Evolutionary conservation across 495 filamentous ascomycete species (phyloP).

Genomic region (Xylaria flabelliformis): DNA sequence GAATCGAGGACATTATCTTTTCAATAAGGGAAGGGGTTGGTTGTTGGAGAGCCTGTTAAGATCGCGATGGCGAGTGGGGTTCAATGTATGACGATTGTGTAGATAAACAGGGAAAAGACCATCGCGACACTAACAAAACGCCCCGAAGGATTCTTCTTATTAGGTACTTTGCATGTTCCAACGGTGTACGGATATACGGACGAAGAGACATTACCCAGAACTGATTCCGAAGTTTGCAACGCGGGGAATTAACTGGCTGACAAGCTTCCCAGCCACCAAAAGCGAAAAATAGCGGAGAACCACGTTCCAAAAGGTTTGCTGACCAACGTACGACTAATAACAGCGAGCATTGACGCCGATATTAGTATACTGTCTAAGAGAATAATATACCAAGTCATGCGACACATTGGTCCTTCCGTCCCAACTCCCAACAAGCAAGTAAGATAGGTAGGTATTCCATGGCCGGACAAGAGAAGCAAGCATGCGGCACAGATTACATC

Average conservation of each 20-base stretch:
- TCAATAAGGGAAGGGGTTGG: neutral
- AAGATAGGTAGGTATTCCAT: slow-evolving; percentile 4
- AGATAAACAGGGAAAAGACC: neutral
- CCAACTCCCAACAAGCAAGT: slow-evolving; percentile 6
- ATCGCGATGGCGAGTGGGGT: slow-evolving; percentile 19
- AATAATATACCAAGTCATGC: slow-evolving; percentile 20
- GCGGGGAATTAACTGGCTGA: slow-evolving; percentile 20
- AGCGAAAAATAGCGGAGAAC: slow-evolving; percentile 4
- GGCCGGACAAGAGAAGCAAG: slow-evolving; percentile 17
- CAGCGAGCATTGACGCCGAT: slow-evolving; percentile 21
- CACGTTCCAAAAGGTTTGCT: slow-evolving; percentile 15
- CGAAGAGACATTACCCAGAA: neutral
- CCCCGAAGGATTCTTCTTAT: neutral
- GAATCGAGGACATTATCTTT: neutral
- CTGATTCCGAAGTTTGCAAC: neutral
- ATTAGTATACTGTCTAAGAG: slow-evolving; percentile 20
- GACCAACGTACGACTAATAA: slow-evolving; percentile 27
- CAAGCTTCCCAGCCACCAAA: slow-evolving; percentile 26
- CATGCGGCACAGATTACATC: slow-evolving; percentile 20
- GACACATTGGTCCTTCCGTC: slow-evolving; percentile 16
- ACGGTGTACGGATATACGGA: neutral
- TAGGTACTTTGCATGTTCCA: neutral
- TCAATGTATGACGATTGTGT: neutral
- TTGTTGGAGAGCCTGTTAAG: neutral
- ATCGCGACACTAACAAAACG: slow-evolving; percentile 21